Evolutionary conservation across 2,329 filamentous ascomycete genomes (phyloP), one percentile per base, ranked within the genome.

Genomic region (Xylaria sp.): DNA sequence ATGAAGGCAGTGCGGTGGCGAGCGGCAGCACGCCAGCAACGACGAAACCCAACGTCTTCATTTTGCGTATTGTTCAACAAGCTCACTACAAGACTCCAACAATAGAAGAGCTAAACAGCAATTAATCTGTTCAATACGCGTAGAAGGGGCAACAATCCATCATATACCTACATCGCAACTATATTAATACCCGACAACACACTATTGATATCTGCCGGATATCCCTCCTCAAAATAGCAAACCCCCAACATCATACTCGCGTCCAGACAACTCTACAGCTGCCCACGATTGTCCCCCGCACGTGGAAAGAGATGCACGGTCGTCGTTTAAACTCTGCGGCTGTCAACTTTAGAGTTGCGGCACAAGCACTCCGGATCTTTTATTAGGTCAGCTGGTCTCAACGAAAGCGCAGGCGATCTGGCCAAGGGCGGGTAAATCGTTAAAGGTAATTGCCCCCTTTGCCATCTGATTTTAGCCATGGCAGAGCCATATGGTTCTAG

Each of bases 371-470:
- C 74, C 74, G 73, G 66, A 28, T 66, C 71, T 72, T 69, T 69
- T 72, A 1, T 23, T 52, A 67, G 72, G 71, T 72, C 71, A 71
- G 23, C 28, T 62, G 63, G 66, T n/a, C 62, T 64, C 62, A 71
- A 52, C 64, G 59, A 64, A 64, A 64, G 65, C 64, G 69, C 67
- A 67, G 63, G 58, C 68, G 68, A 61, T 31, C 36, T 58, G 55
- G 71, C 71, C 73, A 75, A 75, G 74, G 33, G 58, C 75, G 75
- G 75, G 36, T 76, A 76, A 76, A 76, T 76, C 43, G 55, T 71
- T 43, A 46, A 46, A 71, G 70, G 64, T 67, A 74, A 66, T 72
- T 71, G 71, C 73, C 69, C 71, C 71, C 73, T 28, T 28, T 75
- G 73, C 74, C 75, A 75, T 28, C 58, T 67, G 51, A 63, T 64